phyloP scores from a whole-genome alignment of 306 rosid species.

The Cucumis cinereus region DNA sequence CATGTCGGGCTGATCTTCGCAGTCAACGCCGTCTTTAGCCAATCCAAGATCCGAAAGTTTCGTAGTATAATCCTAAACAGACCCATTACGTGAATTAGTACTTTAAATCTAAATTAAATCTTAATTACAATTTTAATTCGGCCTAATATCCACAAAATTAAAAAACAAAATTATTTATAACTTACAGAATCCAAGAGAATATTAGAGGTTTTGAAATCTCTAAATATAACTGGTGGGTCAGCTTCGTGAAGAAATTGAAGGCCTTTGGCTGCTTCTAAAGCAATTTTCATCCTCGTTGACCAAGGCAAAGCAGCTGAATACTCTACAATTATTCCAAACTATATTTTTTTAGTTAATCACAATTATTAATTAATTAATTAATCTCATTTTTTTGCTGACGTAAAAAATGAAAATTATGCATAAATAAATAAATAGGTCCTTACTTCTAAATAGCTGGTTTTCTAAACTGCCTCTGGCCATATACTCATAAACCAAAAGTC shows the following conservation, averaged over 20 bases:
- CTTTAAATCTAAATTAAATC: neutral
- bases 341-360: neutral
- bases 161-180: neutral
- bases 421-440: neutral
- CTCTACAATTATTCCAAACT: slow-evolving; percentile 24
- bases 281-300: slow-evolving; percentile 81
- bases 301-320: slow-evolving; percentile 77
- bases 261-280: slow-evolving; percentile 81
- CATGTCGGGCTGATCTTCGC: slow-evolving; percentile 51
- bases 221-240: slow-evolving; percentile 66
- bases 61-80: slow-evolving; percentile 45
- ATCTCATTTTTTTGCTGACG: neutral
- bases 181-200: slow-evolving; percentile 67
- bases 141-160: too few species aligned
- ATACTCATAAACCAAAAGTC: slow-evolving; percentile 84
- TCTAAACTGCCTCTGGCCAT: slow-evolving; percentile 73
- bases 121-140: too few species aligned
- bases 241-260: slow-evolving; percentile 69
- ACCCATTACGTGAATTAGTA: neutral
- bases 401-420: neutral
- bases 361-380: neutral
- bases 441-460: slow-evolving; percentile 52
- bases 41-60: slow-evolving; percentile 71
- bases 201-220: slow-evolving; percentile 80
- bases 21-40: slow-evolving; percentile 70